Base-by-base conservation (phyloP, 1,284 basidiomycete species). In the Tylopilus sp. region DNA sequence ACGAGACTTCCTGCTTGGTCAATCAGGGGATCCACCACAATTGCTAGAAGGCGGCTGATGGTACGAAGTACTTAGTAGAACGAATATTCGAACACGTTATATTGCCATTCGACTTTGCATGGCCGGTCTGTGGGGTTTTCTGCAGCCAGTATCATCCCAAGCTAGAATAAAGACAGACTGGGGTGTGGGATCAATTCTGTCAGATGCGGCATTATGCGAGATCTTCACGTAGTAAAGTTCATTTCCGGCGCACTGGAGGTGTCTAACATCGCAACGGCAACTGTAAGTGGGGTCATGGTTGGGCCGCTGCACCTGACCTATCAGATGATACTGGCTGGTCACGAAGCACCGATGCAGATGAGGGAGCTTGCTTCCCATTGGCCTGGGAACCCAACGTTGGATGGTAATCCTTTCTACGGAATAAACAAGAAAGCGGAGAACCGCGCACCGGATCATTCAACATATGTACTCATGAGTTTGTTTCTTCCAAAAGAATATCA, bases 401-500 rank as follows among this genome's bases (percentile, higher is more conserved):
- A 15, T 6, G 10, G 31, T 11, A 26, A 16, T 26, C 13, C 33
- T 7, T 26, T 33, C 9, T 12, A 15, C 11, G 23, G 19, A 41
- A 13, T 21, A 15, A 33, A 31, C 19, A 8, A 39, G 28, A 11
- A 18, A 42, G 41, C 2, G 4, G n/a, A 45, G 34, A 34, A 28
- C 18, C 18, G 26, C 39, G 12, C 13, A 59, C 49, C 40, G 9
- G 19, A 10, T 21, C 31, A 41, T 38, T 2, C 2, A 41, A 36
- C 30, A 13, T 4, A 16, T 3, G 26, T 13, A 40, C 42, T 54
- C 40, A 36, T 36, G 15, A 33, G 9, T 42, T 16, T 6, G 15
- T 41, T 29, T 47, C 51, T 51, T 45, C 36, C 43, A 41, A 21
- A 40, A 23, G 33, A n/a, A 52, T 41, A 41, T 51, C 59, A 66